Evolutionary conservation across 352 stramenopile species (phyloP), one percentile per base, ranked within the genome.

Genomic region (Phytophthora kernoviae): DNA sequence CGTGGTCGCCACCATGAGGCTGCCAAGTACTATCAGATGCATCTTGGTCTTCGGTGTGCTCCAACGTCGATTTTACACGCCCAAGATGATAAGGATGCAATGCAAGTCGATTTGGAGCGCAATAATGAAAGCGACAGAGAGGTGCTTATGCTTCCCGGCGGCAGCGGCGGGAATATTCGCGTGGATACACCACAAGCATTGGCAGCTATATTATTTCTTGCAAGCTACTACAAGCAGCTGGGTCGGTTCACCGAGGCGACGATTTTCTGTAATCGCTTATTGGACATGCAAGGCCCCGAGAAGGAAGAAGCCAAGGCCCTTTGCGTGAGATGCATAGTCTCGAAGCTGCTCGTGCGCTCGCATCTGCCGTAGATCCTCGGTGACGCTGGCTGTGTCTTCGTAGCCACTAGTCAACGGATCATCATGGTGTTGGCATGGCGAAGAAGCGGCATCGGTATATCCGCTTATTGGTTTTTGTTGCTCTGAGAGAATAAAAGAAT

Each of bases 231-330:
- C 62, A 93, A 92, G 62, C 71, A 93, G 21, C 42, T 89, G n/a
- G 72, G 75, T 1, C 65, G 55, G 17, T 90, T 86, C 24, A 37
- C 55, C 0, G 71, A 84, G 39, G 84, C 86, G 5, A 76, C 64
- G 15, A 69, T 89, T 20, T 90, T 91, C 51, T 95, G 86, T 66
- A 91, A 91, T 41, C 75, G 83, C 11, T 62, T 95, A 17, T 27
- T 93, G 18, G 86, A 95, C 30, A 72, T 92, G 37, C 80, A 91
- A 44, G 86, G 86, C 2, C 84, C 82, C 1, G 84, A 93, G 43
- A 89, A 90, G 56, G 86, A 95, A 54, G 86, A 95, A 58, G 86
- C 84, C 17, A 95, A 92, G 61, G 79, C 82, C 17, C 58, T 93
- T 57, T 95, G 36, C 78, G 83, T 2, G 81, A 91, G 58, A 91